A percentile compares a stretch with the other conserved stretches of the same genome.
Evolutionary conservation across 306 rosid genomes (phyloP).

Genomic region (Comarum palustre): DNA sequence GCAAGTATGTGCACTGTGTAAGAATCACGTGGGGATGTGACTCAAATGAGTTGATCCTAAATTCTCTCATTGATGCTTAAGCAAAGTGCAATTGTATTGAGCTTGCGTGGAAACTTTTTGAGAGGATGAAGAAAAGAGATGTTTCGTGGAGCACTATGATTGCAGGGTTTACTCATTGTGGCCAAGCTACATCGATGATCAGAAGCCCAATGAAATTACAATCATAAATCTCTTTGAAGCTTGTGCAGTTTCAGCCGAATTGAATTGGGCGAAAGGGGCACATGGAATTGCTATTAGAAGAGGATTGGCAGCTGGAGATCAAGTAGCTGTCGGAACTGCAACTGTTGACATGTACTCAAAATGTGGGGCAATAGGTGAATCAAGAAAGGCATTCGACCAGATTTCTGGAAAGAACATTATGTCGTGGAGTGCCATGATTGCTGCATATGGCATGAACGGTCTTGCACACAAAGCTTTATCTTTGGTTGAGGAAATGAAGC

Average conservation of each 20-base stretch:
- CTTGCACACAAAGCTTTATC: conserved; percentile 34
- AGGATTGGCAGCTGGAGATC: conserved; percentile 20
- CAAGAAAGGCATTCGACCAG: conserved; percentile 35
- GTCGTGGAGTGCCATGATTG: conserved; percentile 45
- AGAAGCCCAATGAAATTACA: conserved; percentile 36
- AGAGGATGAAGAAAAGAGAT: conserved; percentile 34
- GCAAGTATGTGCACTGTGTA: conserved; percentile 35
- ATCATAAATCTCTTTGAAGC: conserved; percentile 39
- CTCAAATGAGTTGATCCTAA: conserved; percentile 35
- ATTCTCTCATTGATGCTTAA: conserved; percentile 42
- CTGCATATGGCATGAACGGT: conserved; percentile 41
- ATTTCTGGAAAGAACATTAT: conserved; percentile 31
- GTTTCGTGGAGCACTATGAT: conserved; percentile 56
- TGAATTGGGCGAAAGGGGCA: conserved; percentile 40
- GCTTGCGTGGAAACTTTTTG: conserved; percentile 31
- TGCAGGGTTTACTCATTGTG: conserved; percentile 35
- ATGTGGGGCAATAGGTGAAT: conserved; percentile 46
- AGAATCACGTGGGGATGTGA: conserved; percentile 31
- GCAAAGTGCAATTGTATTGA: conserved; percentile 41
- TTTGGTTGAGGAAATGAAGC: conserved; percentile 32
- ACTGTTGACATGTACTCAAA: conserved; percentile 45
- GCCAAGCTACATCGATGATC: not conserved
- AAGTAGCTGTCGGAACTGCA: conserved; percentile 42
- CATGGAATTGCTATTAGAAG: conserved; percentile 38
- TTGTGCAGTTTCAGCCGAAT: conserved; percentile 37